phyloP scores from a whole-genome alignment of 2,329 filamentous ascomycete species.

The Sordariomycetes sp. region DNA sequence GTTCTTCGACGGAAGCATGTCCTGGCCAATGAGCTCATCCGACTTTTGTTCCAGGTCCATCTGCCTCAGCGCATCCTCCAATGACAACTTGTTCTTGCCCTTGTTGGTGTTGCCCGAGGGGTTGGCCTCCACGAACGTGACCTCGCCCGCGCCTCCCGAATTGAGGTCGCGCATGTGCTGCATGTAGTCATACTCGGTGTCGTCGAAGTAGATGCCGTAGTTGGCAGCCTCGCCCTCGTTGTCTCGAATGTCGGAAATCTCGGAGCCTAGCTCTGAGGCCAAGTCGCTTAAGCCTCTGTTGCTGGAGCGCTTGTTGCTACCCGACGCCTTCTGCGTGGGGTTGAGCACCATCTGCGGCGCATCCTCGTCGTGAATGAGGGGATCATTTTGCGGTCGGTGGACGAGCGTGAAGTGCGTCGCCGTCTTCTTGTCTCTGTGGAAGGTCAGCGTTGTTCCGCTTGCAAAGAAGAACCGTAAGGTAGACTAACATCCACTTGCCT shows the following conservation, averaged over 20 bases:
- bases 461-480: not conserved
- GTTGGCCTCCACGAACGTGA: conserved; percentile 71
- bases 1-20: conserved; percentile 69
- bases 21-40: conserved; percentile 52
- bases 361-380: conserved; percentile 82
- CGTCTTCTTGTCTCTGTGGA: conserved; percentile 66
- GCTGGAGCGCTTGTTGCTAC: conserved; percentile 26
- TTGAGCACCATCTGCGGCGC: conserved; percentile 88
- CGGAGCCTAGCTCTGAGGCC: conserved; percentile 58
- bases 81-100: conserved; percentile 58
- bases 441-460: conserved; percentile 5
- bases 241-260: conserved; percentile 51
- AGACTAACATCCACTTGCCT: conserved; percentile 52
- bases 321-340: conserved; percentile 31
- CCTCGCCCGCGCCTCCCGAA: conserved; percentile 50
- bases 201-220: conserved; percentile 89
- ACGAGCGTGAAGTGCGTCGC: conserved; percentile 90
- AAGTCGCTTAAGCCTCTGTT: conserved; percentile 58
- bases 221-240: conserved; percentile 96
- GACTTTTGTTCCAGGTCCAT: conserved; percentile 41
- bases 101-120: conserved; percentile 53
- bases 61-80: conserved; percentile 71
- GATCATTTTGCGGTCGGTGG: conserved; percentile 93
- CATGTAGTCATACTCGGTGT: conserved; percentile 98
- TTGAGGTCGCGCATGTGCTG: conserved; percentile 92